phyloP scores from a whole-genome alignment of 192 early-diverging fungal species.

The Backusella parvicylindrica region DNA sequence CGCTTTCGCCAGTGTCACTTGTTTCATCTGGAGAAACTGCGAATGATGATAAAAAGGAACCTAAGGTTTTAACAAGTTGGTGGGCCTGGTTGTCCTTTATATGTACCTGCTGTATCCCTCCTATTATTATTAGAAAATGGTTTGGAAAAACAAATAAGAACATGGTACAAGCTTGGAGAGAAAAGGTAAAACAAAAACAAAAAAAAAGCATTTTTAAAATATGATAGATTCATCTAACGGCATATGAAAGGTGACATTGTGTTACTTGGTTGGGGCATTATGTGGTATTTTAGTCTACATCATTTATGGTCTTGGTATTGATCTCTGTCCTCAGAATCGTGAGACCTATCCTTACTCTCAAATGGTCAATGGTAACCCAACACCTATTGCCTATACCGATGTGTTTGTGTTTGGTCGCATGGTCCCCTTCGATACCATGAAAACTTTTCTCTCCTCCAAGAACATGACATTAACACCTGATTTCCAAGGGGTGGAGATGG shows the following conservation, averaged over 20 bases:
- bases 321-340: conserved; percentile 31
- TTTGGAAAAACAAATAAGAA: conserved; percentile 35
- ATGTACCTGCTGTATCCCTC: conserved; percentile 44
- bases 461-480: conserved; percentile 24
- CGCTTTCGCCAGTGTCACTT: background rate
- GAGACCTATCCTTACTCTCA: conserved; percentile 14
- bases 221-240: background rate
- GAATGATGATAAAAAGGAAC: conserved; percentile 22
- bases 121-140: conserved; percentile 34
- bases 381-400: background rate
- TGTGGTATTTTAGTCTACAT: conserved; percentile 38
- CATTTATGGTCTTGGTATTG: conserved; percentile 41
- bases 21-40: background rate
- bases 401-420: conserved; percentile 30
- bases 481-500: conserved; percentile 29
- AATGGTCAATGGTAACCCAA: background rate
- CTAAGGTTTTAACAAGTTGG: conserved; percentile 35
- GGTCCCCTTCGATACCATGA: conserved; percentile 20
- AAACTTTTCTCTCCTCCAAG: conserved; percentile 14
- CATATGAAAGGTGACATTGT: conserved; percentile 37
- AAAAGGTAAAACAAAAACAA: conserved; percentile 37
- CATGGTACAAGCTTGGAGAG: conserved; percentile 52
- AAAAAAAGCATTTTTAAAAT: background rate
- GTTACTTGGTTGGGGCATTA: conserved; percentile 36
- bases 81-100: conserved; percentile 42